phyloP scores from a whole-genome alignment of 176 grass and related monocot species.

The Puya raimondii region DNA sequence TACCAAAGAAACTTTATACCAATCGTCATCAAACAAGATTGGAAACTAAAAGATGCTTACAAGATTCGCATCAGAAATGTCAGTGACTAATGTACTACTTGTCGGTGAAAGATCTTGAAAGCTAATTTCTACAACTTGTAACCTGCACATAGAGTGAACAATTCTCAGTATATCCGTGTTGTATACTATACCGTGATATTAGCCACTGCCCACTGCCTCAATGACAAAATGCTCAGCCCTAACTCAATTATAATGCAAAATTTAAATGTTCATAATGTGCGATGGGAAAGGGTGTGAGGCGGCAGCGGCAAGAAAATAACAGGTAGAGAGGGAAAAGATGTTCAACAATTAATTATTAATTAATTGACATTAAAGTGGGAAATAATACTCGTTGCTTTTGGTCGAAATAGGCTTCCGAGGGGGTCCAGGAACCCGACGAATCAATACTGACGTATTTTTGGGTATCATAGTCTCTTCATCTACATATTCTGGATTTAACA shows the following conservation, averaged over 20 bases:
- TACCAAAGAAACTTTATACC: neutral
- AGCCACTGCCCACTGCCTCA: neutral
- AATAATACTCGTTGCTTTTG: neutral
- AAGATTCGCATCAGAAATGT: slow-evolving; percentile 31
- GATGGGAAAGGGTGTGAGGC: too few relatives aligned
- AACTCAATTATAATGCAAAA: too few relatives aligned
- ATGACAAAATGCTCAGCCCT: neutral
- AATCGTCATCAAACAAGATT: neutral
- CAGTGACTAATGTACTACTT: slow-evolving; percentile 23
- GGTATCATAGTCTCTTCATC: slow-evolving; percentile 35
- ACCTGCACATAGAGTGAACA: slow-evolving; percentile 21
- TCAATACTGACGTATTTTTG: slow-evolving; percentile 36
- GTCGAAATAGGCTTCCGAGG: slow-evolving; percentile 12
- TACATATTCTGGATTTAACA: slow-evolving; percentile 46
- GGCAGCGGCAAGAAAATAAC: neutral
- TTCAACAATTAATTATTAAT: neutral
- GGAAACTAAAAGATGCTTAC: slow-evolving; percentile 27
- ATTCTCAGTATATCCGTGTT: slow-evolving; percentile 9
- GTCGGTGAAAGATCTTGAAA: slow-evolving; percentile 8
- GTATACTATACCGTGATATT: slow-evolving; percentile 1
- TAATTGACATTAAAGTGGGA: neutral
- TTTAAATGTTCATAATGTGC: too few relatives aligned
- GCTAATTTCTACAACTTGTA: slow-evolving; percentile 35
- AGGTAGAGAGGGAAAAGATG: neutral
- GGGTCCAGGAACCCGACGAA: slow-evolving; percentile 32